A percentile compares a stretch with the other conserved stretches of the same genome.
Conservation (phyloP, 306 rosid species). For the Pterocarpus macrocarpus region DNA sequence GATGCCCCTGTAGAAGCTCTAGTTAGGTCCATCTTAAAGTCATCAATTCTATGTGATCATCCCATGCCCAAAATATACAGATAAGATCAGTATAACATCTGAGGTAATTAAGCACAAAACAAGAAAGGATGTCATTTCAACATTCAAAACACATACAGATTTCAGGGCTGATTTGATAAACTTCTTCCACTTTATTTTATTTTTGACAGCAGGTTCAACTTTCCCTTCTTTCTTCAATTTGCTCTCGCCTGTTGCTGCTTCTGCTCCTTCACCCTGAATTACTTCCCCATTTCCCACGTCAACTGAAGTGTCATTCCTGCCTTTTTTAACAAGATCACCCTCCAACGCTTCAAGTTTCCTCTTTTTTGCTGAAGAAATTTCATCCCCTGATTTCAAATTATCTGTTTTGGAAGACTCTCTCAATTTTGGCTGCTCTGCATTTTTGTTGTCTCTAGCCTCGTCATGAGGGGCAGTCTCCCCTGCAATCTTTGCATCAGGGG, state of each 20-base stretch:
- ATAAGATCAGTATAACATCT: constrained; percentile 23
- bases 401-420: constrained; percentile 51
- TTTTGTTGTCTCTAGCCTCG: constrained; percentile 44
- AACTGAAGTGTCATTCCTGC: constrained; percentile 52
- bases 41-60: constrained; percentile 22
- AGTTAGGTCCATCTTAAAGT: constrained; percentile 29
- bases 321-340: constrained; percentile 60
- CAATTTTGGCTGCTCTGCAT: constrained; percentile 45
- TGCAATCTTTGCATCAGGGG: constrained; percentile 51
- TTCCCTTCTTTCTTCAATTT: neutral
- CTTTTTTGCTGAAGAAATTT: constrained; percentile 59
- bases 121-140: constrained; percentile 13
- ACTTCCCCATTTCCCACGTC: constrained; percentile 73
- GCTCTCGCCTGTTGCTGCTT: constrained; percentile 40
- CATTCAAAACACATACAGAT: constrained; percentile 62
- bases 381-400: constrained; percentile 52
- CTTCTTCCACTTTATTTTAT: constrained; percentile 85
- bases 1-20: neutral
- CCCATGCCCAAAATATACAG: constrained; percentile 9
- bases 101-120: constrained; percentile 12
- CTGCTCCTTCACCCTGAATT: constrained; percentile 67
- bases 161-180: constrained; percentile 78
- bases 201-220: constrained; percentile 39
- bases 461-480: constrained; percentile 51
- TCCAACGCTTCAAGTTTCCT: constrained; percentile 68